phyloP scores from a whole-genome alignment of 257 asterid species.

The Fraxinus quadrangulata region DNA sequence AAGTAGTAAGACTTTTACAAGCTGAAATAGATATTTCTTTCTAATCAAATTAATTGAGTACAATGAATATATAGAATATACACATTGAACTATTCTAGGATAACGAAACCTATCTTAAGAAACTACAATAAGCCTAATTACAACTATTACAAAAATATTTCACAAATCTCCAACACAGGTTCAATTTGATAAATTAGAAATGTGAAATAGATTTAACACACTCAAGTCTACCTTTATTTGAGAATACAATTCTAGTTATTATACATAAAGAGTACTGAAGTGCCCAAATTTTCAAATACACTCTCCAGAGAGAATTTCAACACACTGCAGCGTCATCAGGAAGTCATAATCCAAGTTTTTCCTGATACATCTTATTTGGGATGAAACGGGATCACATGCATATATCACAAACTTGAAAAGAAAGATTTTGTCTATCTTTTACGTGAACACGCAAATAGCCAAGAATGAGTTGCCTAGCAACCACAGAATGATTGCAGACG shows the following conservation, averaged over 20 bases:
- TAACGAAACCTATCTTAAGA: too few species aligned
- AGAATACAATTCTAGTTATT: not conserved
- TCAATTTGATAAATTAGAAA: not conserved
- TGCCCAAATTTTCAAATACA: not conserved
- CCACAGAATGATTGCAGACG: conserved; percentile 18
- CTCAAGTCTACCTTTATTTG: not conserved
- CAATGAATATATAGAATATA: too few species aligned
- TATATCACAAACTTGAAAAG: not conserved
- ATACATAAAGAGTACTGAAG: not conserved
- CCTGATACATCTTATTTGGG: not conserved
- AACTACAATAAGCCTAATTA: too few species aligned
- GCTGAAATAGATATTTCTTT: too few species aligned
- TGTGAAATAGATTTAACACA: not conserved
- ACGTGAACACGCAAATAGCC: conserved; percentile 47
- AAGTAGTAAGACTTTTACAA: too few species aligned
- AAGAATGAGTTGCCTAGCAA: conserved; percentile 69
- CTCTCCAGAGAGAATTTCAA: not conserved
- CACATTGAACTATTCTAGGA: too few species aligned
- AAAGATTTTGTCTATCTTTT: not conserved
- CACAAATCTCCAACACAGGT: too few species aligned
- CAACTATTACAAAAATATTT: too few species aligned
- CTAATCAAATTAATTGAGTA: too few species aligned
- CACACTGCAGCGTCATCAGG: not conserved
- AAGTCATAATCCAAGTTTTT: not conserved
- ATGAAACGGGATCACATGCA: not conserved